A percentile compares a stretch with the other conserved stretches of the same genome.
Evolutionary conservation across 768 basidiomycete genomes (phyloP).

Genomic region (Tricholomella constricta): DNA sequence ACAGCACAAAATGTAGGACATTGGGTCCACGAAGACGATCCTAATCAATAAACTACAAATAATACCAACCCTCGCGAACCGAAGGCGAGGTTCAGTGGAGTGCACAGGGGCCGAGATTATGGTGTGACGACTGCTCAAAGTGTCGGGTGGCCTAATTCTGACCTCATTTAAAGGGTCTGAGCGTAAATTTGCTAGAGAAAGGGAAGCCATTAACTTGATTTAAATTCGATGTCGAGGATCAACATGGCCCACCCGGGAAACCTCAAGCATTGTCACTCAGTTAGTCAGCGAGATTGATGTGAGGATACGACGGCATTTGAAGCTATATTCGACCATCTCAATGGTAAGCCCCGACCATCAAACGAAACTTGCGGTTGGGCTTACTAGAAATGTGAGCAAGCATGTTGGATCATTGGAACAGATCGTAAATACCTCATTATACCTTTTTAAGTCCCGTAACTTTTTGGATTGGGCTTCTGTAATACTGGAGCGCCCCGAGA

Average conservation of each 20-base stretch:
- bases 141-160: neutral
- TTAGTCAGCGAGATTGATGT: no score
- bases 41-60: neutral
- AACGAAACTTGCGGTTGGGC: neutral
- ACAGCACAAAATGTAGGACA: no score
- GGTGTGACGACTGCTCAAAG: neutral
- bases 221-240: no score
- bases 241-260: no score
- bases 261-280: no score
- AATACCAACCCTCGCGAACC: neutral
- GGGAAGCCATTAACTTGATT: no score
- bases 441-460: neutral
- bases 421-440: neutral
- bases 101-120: conserved; percentile 1
- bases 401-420: neutral
- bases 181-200: no score
- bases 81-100: neutral
- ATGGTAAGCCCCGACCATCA: neutral
- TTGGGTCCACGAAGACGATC: no score
- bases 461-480: neutral
- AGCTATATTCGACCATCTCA: neutral
- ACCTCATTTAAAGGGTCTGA: no score
- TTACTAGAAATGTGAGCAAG: neutral
- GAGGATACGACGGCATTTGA: neutral
- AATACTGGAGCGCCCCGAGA: neutral